These are phyloP conservation scores for Turnera subulata DNA, from an alignment of 345 rosid species.

Conservation along the genomic window DNA sequence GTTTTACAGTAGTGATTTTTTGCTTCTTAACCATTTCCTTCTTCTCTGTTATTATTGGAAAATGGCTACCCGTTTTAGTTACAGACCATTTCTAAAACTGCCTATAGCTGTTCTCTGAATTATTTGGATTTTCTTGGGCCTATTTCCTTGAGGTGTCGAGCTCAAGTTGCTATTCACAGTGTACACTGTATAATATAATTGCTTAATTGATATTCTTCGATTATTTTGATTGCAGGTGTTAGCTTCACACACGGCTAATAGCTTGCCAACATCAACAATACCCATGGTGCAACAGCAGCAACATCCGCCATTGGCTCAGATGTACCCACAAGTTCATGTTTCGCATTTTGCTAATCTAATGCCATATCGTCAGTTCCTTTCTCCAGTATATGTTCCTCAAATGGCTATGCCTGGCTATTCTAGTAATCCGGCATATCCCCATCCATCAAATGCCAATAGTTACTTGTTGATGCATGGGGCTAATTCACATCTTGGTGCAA, in stretches of 20 bases:
- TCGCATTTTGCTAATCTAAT: slow-evolving; percentile 71
- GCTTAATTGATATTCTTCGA: slow-evolving; percentile 4
- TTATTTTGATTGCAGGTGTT: slow-evolving; percentile 38
- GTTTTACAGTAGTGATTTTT: no score
- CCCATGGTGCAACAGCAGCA: slow-evolving; percentile 67
- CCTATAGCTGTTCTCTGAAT: neutral
- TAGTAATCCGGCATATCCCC: slow-evolving; percentile 70
- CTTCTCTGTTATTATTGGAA: no score
- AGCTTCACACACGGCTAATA: slow-evolving; percentile 37
- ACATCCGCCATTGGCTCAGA: slow-evolving; percentile 66
- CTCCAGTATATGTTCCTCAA: slow-evolving; percentile 81
- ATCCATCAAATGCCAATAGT: slow-evolving; percentile 78
- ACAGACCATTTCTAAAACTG: no score
- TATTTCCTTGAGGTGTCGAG: neutral
- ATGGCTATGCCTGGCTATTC: slow-evolving; percentile 93
- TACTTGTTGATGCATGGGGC: slow-evolving; percentile 90
- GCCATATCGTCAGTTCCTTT: slow-evolving; percentile 81
- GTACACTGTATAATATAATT: no score
- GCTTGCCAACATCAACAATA: slow-evolving; percentile 52
- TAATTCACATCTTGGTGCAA: slow-evolving; percentile 59
- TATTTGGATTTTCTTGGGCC: no score
- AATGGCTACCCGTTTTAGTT: no score
- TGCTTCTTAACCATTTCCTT: no score
- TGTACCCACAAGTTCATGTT: slow-evolving; percentile 89
- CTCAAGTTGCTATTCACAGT: neutral